A percentile compares a stretch with the other conserved stretches of the same genome.
phyloP scores from a whole-genome alignment of 176 grass and related monocot genomes.

The Eremochloa ophiuroides region DNA sequence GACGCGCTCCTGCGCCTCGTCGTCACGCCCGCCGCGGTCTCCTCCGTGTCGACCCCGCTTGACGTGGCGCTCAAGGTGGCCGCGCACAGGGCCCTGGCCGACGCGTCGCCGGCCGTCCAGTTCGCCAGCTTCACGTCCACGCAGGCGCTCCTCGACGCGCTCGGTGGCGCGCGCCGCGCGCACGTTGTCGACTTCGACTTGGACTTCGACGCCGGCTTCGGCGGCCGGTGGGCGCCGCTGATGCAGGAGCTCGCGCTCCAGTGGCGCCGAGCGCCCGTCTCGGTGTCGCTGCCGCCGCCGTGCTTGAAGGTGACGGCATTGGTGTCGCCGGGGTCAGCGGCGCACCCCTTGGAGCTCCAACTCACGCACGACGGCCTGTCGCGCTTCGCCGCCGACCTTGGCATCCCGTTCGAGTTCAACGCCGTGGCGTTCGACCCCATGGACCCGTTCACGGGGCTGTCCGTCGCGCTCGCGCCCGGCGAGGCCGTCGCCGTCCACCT shows the following conservation, averaged over 20 bases:
- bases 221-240: conserved; percentile 50
- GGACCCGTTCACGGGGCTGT: neutral
- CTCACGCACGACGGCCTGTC: conserved; percentile 42
- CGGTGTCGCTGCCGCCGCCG: neutral
- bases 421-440: conserved; percentile 31
- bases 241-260: conserved; percentile 65
- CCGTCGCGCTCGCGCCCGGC: neutral
- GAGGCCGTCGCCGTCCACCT: conserved; percentile 47
- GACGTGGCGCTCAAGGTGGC: conserved; percentile 59
- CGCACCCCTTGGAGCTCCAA: conserved; percentile 55
- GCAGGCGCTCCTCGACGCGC: conserved; percentile 52
- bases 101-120: conserved; percentile 50
- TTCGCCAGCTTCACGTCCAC: conserved; percentile 57
- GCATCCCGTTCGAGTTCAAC: conserved; percentile 50
- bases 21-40: neutral
- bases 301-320: conserved; percentile 45
- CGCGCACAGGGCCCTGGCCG: conserved; percentile 56
- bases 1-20: conserved; percentile 45
- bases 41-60: conserved; percentile 22
- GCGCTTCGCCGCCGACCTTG: conserved; percentile 37
- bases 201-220: conserved; percentile 52
- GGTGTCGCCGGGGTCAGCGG: conserved; percentile 17
- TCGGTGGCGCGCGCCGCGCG: conserved; percentile 30
- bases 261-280: neutral
- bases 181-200: conserved; percentile 55